Base-by-base conservation (phyloP, 768 basidiomycete species). In the Leucocoprinus sp. region DNA sequence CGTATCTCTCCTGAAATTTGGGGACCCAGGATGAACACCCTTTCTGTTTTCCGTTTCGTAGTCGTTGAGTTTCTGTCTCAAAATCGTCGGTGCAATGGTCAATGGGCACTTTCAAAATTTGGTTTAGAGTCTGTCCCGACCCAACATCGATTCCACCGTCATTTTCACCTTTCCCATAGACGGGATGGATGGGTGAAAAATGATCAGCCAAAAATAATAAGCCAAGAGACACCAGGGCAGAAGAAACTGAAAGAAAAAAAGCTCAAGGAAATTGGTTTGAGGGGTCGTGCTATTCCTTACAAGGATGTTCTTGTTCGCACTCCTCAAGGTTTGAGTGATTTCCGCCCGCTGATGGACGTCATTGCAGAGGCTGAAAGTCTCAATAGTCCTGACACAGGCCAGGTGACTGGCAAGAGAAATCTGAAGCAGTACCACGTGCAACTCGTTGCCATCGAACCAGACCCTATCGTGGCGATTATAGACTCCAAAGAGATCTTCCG, bases 381-480 rank as follows among this genome's bases (percentile, higher is more conserved):
- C 22, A 41, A 48, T 26, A 6, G 23, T 29, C 27, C 22, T 7
- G 44, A n/a, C 12, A 3, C 43, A 27, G 35, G 5, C 11, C 3
- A 29, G 5, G 9, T 19, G 5, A 4, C 0, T 19, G 17, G 15
- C 26, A 22, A 8, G 9, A 15, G 11, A 22, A 45, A 29, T 23
- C 14, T 27, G 19, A 39, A 39, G 27, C 24, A 12, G 37, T 48
- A 41, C 27, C 28, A 41, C 17, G 39, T 26, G 5, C 39, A 42
- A 26, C 38, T 48, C 17, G 19, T 48, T 26, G 34, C 24, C 24
- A 48, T 41, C 27, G 38, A 42, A 2, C 46, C 46, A 2, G n/a
- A 3, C 11, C 80, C 84, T 3, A 66, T 86, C 40, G 85, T 89
- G 28, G 76, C 71, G 49, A 57, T 86, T 21, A 54, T 79, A 22